Evolutionary conservation across 192 early-diverging fungal species (phyloP).

Genomic region (Coemansia sp.): DNA sequence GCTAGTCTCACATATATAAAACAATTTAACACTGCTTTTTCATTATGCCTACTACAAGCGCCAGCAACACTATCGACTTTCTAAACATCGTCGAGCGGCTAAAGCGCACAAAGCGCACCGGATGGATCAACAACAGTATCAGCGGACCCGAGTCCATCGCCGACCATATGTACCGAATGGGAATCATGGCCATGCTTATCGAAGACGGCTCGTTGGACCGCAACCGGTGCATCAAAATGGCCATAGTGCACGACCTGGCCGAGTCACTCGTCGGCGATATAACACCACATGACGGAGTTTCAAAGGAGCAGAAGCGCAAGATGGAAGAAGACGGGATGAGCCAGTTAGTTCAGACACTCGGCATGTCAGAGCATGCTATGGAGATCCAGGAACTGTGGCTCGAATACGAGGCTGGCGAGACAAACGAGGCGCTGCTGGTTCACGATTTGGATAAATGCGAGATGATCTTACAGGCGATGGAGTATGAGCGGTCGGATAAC

Average conservation of each 20-base stretch:
- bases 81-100: conserved; percentile 78
- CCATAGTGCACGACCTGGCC: conserved; percentile 90
- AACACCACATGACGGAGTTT: conserved; percentile 77
- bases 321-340: conserved; percentile 59
- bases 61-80: conserved; percentile 65
- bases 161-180: conserved; percentile 97
- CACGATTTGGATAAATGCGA: conserved; percentile 98
- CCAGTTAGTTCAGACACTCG: conserved; percentile 59
- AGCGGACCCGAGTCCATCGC: conserved; percentile 78
- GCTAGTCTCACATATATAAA: no score
- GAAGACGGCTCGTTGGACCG: conserved; percentile 68
- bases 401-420: conserved; percentile 79
- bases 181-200: conserved; percentile 81
- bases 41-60: not conserved
- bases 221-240: conserved; percentile 82
- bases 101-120: conserved; percentile 92
- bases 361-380: conserved; percentile 54
- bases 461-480: conserved; percentile 89
- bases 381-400: conserved; percentile 81
- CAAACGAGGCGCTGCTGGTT: conserved; percentile 76
- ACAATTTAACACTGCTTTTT: no score
- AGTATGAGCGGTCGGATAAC: conserved; percentile 79
- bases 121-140: conserved; percentile 81
- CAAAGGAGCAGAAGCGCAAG: conserved; percentile 72
- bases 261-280: conserved; percentile 81